Conservation (phyloP, 257 asterid species). For the Leonotis leonurus region DNA sequence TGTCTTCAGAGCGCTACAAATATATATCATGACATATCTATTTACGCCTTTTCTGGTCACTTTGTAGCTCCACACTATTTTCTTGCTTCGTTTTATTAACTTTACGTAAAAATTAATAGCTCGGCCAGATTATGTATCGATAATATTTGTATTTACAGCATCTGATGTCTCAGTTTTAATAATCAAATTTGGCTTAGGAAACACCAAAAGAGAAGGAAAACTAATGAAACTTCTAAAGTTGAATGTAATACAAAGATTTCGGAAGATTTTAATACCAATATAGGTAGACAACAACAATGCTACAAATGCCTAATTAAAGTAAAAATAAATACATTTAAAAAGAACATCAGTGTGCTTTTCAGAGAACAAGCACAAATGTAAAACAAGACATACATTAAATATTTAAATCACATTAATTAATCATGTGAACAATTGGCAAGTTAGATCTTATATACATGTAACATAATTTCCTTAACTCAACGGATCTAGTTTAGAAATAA, state of each 20-base stretch:
- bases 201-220: background rate
- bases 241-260: background rate
- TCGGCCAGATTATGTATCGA: conserved; percentile 14
- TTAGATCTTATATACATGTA: background rate
- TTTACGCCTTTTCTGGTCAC: background rate
- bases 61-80: background rate
- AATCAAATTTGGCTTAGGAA: background rate
- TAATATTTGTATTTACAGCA: conserved; percentile 15
- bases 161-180: background rate
- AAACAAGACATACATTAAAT: background rate
- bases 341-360: too few relatives aligned
- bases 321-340: too few relatives aligned
- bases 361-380: background rate
- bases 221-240: background rate
- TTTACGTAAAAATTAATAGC: conserved; percentile 5
- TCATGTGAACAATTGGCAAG: background rate
- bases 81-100: background rate
- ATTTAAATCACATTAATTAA: background rate
- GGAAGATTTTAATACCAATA: background rate
- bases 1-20: background rate
- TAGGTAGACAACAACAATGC: background rate
- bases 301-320: background rate
- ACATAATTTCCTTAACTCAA: background rate
- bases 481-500: background rate
- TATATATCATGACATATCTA: background rate